Conservation (phyloP, 2,329 filamentous ascomycete genomes). For the Trichoderma endophyticum region DNA sequence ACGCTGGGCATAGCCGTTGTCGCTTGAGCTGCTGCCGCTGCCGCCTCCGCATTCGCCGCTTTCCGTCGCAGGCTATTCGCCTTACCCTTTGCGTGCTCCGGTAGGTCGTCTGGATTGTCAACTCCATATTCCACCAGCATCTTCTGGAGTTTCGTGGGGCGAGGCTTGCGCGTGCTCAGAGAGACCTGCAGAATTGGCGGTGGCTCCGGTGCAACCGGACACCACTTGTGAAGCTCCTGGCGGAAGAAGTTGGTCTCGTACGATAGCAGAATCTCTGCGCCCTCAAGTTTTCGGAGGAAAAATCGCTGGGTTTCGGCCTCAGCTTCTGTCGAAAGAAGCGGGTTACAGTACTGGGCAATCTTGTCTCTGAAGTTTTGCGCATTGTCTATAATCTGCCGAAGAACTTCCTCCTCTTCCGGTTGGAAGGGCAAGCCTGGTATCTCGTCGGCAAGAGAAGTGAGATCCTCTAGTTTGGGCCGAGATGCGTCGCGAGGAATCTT, state of each 20-base stretch:
- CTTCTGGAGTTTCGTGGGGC: conserved; percentile 95
- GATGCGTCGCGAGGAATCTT: conserved; percentile 96
- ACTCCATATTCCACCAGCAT: conserved; percentile 86
- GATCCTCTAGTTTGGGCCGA: conserved; percentile 88
- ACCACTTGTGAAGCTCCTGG: conserved; percentile 93
- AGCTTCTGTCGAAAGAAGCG: conserved; percentile 74
- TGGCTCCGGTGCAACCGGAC: conserved; percentile 79
- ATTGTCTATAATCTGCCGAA: conserved; percentile 82
- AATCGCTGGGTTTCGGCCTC: conserved; percentile 90
- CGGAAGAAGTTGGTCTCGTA: conserved; percentile 98
- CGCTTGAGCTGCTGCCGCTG: conserved; percentile 35
- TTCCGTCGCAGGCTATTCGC: conserved; percentile 71
- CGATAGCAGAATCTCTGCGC: conserved; percentile 85
- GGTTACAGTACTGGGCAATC: conserved; percentile 76
- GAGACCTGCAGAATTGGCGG: conserved; percentile 85
- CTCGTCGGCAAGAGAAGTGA: conserved; percentile 80
- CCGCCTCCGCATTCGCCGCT: conserved; percentile 57
- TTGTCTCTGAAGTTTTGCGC: conserved; percentile 82
- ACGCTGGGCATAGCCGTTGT: conserved; percentile 17
- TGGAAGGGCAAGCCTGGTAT: conserved; percentile 82
- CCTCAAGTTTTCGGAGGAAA: conserved; percentile 94
- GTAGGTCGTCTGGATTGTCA: conserved; percentile 85
- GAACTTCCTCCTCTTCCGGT: conserved; percentile 85
- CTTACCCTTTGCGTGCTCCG: conserved; percentile 77
- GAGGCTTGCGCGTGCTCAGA: conserved; percentile 88